A percentile compares a stretch with the other conserved stretches of the same genome.
These are phyloP conservation scores for Radiomyces spectabilis DNA, from an alignment of 192 early-diverging fungal species.

Conservation along the genomic window DNA sequence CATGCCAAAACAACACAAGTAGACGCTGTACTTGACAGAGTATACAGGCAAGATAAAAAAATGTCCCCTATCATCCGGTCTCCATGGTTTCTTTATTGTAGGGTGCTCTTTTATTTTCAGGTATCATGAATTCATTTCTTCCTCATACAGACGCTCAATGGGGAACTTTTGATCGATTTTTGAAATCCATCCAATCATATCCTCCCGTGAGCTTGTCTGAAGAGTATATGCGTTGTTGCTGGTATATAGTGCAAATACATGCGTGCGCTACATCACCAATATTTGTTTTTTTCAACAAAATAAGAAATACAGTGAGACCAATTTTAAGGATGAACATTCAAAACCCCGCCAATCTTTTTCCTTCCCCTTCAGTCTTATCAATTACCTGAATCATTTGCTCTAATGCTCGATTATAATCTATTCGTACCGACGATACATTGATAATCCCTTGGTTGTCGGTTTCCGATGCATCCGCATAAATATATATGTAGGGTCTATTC, in stretches of 20 bases:
- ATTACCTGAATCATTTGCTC: constrained; percentile 54
- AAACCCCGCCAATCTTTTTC: background rate
- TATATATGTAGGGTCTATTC: constrained; percentile 69
- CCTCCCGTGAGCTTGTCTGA: constrained; percentile 50
- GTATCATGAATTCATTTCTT: no score
- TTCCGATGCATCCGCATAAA: constrained; percentile 59
- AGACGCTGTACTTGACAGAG: no score
- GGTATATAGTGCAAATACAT: constrained; percentile 68
- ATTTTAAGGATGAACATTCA: background rate
- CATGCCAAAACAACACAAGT: no score
- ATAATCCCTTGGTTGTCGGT: constrained; percentile 66
- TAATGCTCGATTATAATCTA: constrained; percentile 47
- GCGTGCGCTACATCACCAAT: constrained; percentile 29
- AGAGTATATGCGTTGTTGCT: constrained; percentile 56
- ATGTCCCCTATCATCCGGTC: no score
- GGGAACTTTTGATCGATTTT: constrained; percentile 27
- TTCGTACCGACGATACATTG: constrained; percentile 59
- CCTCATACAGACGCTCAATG: no score
- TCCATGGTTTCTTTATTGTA: no score
- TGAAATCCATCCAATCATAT: constrained; percentile 63
- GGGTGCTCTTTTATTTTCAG: no score
- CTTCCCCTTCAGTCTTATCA: constrained; percentile 17
- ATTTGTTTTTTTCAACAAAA: constrained; percentile 9
- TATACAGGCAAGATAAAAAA: no score
- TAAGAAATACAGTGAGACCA: constrained; percentile 4